Evolutionary conservation across 768 basidiomycete genomes (phyloP).

Genomic region (Suillus luteus): DNA sequence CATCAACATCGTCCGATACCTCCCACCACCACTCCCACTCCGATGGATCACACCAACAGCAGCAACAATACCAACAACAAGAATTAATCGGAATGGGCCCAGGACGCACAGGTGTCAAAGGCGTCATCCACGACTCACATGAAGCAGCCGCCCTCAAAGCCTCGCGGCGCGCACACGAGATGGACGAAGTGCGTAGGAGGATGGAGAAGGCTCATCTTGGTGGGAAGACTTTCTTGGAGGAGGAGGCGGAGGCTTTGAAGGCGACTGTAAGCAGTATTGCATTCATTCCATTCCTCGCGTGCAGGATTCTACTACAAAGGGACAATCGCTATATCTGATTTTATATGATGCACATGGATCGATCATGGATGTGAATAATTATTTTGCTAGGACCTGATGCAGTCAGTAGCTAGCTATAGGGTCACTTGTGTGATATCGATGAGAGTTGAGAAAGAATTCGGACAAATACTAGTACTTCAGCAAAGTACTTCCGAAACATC

Average conservation of each 20-base stretch:
- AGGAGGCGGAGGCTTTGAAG: slow-evolving; percentile 50
- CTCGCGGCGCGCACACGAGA: slow-evolving; percentile 52
- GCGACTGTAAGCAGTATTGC: too few species aligned
- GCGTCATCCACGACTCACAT: slow-evolving; percentile 79
- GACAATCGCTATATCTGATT: too few species aligned
- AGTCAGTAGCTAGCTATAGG: neutral
- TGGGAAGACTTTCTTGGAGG: slow-evolving; percentile 76
- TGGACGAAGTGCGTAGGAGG: slow-evolving; percentile 50
- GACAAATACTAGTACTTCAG: too few species aligned
- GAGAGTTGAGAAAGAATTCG: too few species aligned
- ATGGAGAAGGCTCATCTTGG: slow-evolving; percentile 70
- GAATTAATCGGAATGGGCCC: slow-evolving; percentile 84
- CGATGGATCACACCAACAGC: too few species aligned
- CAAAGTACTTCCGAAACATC: too few species aligned
- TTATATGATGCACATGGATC: neutral
- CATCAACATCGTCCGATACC: slow-evolving; percentile 40
- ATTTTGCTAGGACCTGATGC: neutral
- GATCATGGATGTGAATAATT: neutral
- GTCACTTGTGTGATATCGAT: too few species aligned
- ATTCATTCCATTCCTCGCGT: too few species aligned
- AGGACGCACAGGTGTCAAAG: slow-evolving; percentile 86
- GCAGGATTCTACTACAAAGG: too few species aligned
- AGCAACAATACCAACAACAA: too few species aligned
- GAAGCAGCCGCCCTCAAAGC: slow-evolving; percentile 63
- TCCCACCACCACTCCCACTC: slow-evolving; percentile 38